Evolutionary conservation across 2,329 filamentous ascomycete genomes (phyloP), one percentile per base, ranked within the genome.

Genomic region (Aspergillus vadensis): DNA sequence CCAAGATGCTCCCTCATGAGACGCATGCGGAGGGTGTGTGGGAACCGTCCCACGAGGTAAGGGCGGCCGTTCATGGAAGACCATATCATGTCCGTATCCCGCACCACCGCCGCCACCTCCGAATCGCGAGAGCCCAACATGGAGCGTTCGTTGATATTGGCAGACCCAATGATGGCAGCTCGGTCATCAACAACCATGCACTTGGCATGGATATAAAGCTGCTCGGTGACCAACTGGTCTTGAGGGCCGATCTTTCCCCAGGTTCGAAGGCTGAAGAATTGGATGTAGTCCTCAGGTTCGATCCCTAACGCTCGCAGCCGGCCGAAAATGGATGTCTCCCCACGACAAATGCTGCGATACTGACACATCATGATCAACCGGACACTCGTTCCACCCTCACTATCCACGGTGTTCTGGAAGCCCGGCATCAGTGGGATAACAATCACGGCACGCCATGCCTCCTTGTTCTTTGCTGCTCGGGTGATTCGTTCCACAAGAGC

Each of bases 191-290:
- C 94, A 58, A 99, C 85, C 82, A 98, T 98, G 66, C 90, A 90
- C 78, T 99, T 99, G 63, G 95, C 95, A 71, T 99, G 95, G 59
- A 99, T 98, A 73, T 99, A 99, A 10, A 99, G 85, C 77, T 98
- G 95, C 75, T 99, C 95, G 0, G 95, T 98, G 3, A 95, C 92
- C 39, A 98, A 80, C 59, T 88, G 86, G 66, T 95, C 91, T 64
- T 89, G 89, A 32, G 88, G 86, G 15, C 91, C 91, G 73, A 99
- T 92, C 74, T 90, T 89, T 21, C 94, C 95, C 94, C 94, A 98
- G 58, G 94, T 87, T 60, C 95, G 86, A 63, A 99, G 81, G 66
- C 92, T 94, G 78, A 92, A 98, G 81, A 99, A 99, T 66, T 91
- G 88, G 59, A 99, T 96, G 71, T 96, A 98, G 60, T 97, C 91